phyloP scores from a whole-genome alignment of 139 green algal genomes.

The Dunaliella primolecta region DNA sequence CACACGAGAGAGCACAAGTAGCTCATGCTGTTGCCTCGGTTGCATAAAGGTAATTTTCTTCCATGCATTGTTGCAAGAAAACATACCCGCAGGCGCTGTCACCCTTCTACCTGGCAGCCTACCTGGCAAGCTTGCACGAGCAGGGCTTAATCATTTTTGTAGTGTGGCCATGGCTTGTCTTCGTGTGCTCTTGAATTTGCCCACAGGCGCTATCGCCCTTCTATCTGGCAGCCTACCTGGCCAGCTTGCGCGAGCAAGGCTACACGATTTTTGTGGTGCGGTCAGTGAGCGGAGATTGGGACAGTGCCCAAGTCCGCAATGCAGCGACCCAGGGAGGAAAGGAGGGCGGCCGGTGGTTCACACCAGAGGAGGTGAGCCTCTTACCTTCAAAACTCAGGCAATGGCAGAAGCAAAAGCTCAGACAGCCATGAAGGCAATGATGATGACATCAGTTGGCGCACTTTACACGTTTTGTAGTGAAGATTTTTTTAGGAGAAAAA shows the following conservation, averaged over 20 bases:
- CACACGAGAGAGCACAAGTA: no score
- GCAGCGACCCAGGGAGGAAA: neutral
- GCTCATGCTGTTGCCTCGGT: no score
- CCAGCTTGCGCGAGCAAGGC: slow-evolving; percentile 47
- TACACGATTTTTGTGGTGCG: slow-evolving; percentile 79
- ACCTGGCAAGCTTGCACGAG: slow-evolving; percentile 53
- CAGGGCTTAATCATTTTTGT: slow-evolving; percentile 80
- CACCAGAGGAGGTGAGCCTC: slow-evolving; percentile 20
- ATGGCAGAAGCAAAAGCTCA: neutral
- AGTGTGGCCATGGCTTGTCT: no score
- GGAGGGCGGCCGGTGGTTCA: slow-evolving; percentile 39
- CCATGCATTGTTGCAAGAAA: no score
- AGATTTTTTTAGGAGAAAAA: no score
- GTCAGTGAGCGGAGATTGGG: neutral
- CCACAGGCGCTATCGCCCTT: slow-evolving; percentile 70
- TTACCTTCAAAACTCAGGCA: neutral
- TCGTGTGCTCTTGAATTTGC: no score
- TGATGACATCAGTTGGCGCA: no score
- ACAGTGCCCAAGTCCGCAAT: neutral
- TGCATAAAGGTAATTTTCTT: slow-evolving; percentile 89
- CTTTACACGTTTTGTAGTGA: no score
- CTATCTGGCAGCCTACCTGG: slow-evolving; percentile 79
- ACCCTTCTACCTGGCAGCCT: slow-evolving; percentile 78
- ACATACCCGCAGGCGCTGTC: slow-evolving; percentile 71
- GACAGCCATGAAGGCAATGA: neutral